A percentile compares a stretch with the other conserved stretches of the same genome.
These are phyloP conservation scores for Suillus clintonianus DNA, from an alignment of 768 basidiomycete genomes.

Conservation along the genomic window DNA sequence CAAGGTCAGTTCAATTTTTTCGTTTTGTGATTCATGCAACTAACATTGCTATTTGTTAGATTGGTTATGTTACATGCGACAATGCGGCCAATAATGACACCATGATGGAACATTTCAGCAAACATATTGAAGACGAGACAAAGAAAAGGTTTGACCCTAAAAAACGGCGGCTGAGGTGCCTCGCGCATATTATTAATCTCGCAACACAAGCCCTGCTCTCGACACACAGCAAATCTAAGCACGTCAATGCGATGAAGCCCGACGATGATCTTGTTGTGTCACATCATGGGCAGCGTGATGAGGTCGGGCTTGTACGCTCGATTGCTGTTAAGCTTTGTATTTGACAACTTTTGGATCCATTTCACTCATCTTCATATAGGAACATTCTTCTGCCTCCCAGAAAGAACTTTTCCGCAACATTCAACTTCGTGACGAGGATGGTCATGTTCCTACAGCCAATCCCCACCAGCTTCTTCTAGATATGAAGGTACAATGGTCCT, in stretches of 20 bases:
- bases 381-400: not conserved
- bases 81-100: conserved; percentile 40
- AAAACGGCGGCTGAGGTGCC: conserved; percentile 20
- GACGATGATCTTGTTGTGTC: not conserved
- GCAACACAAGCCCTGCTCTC: conserved; percentile 30
- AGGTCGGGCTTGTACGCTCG: not conserved
- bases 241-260: conserved; percentile 24
- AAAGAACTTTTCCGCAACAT: not conserved
- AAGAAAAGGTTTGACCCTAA: not conserved
- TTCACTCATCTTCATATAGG: not conserved
- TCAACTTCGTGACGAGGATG: not conserved
- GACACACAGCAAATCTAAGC: conserved; percentile 22
- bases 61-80: conserved; percentile 37
- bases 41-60: conserved; percentile 17
- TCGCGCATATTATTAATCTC: conserved; percentile 37
- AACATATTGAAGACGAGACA: not conserved
- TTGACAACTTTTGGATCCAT: not conserved
- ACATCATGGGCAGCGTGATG: not conserved
- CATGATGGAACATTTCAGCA: conserved; percentile 32
- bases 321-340: not conserved
- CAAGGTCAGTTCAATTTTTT: conserved; percentile 19
- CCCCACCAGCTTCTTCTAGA: not conserved
- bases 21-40: not conserved
- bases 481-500: not conserved
- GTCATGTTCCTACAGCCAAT: not conserved